These are phyloP conservation scores for Geranomyces variabilis DNA, from an alignment of 192 early-diverging fungal genomes.

Conservation along the genomic window DNA sequence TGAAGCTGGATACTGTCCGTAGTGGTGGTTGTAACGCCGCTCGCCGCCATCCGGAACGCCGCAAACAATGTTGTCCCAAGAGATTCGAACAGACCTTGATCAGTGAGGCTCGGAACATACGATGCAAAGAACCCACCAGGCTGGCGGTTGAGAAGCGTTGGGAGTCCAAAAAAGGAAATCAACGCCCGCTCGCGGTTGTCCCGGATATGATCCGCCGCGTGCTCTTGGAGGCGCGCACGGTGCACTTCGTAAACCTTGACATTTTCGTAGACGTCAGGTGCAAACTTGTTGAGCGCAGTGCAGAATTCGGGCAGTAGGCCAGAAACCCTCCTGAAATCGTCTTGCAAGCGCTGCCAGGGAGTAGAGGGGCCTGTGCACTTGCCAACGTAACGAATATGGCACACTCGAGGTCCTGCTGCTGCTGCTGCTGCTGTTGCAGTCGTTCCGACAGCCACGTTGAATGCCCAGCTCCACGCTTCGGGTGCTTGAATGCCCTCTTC, in stretches of 20 bases:
- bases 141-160: constrained; percentile 14
- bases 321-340: not conserved
- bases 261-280: constrained; percentile 10
- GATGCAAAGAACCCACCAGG: constrained; percentile 17
- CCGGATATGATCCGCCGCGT: not conserved
- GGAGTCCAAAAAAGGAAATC: constrained; percentile 14
- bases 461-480: too few relatives aligned
- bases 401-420: too few relatives aligned
- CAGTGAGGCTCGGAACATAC: too few relatives aligned
- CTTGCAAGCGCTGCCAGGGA: constrained; percentile 6
- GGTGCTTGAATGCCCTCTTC: constrained; percentile 1
- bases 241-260: not conserved
- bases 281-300: not conserved
- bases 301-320: constrained; percentile 16
- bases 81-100: too few relatives aligned
- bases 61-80: too few relatives aligned
- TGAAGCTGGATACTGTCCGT: too few relatives aligned
- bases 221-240: not conserved
- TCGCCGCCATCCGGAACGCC: too few relatives aligned
- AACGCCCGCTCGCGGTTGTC: constrained; percentile 20
- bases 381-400: constrained; percentile 23
- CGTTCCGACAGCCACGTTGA: too few relatives aligned
- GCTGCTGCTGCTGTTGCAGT: too few relatives aligned
- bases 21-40: too few relatives aligned
- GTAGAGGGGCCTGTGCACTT: constrained; percentile 5